Base-by-base conservation (phyloP, 202 grass and related monocot species). In the Schoenoplectus tabernaemontani region DNA sequence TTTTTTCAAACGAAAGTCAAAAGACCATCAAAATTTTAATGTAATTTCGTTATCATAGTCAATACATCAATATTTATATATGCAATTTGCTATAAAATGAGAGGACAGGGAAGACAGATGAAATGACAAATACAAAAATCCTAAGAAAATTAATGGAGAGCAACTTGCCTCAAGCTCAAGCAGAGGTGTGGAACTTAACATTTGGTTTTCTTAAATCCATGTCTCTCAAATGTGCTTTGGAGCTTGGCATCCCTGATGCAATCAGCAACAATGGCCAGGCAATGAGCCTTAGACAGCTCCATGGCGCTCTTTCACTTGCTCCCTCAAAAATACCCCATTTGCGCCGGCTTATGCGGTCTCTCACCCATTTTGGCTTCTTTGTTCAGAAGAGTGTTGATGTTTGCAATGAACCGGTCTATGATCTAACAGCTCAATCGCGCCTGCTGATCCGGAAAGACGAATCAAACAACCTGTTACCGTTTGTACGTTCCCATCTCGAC, bases 331-430 rank as follows among this genome's bases (percentile, higher is more conserved):
- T 24, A 3, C 63, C 83, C 17, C 43, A 23, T 32, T 81, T 93
- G 39, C 70, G 59, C 0, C 85, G 83, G n/a, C 79, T 93, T 39
- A 86, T 93, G 90, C 90, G 90, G 34, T 54, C 80, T 56, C 83
- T 93, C 48, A 30, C 83, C 1, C 76, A 68, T 16, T 64, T 75
- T 1, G 58, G 77, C 30, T 19, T 87, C 32, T 89, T 93, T 65
- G 33, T 22, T 2, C 9, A 83, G 7, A 23, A 22, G 2, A 5
- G 26, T 0, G 9, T 0, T 47, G 8, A 0, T 5, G 23, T 0
- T 15, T 30, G n/a, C 10, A 26, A 8, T 0, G 78, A 84, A 20
- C 36, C 59, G 15, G 17, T 80, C 1, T 90, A 90, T 32, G 3
- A 23, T 13, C 86, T 93, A 54, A 93, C 91, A 0, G 47, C 86